Evolutionary conservation across 2,329 filamentous ascomycete species (phyloP).

Genomic region (Cytospora piceicola): DNA sequence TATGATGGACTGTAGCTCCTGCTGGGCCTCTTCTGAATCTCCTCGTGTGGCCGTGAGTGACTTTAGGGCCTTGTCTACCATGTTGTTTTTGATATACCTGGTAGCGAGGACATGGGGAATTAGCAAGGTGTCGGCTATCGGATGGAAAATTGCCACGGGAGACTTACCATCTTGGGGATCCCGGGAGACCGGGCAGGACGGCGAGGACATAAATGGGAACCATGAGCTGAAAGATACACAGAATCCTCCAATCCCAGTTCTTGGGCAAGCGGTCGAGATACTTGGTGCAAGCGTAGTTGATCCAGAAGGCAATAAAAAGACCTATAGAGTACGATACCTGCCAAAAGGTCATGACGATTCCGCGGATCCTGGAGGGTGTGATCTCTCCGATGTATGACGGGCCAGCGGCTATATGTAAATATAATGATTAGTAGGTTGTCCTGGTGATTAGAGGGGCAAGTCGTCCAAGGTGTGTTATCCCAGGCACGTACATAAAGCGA

Average conservation of each 20-base stretch:
- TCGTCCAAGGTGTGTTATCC: constrained; percentile 43
- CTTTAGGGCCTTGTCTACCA: constrained; percentile 61
- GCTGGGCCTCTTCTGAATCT: constrained; percentile 67
- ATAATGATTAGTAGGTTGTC: constrained; percentile 34
- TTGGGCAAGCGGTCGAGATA: constrained; percentile 44
- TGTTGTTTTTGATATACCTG: constrained; percentile 54
- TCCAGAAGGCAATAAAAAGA: constrained; percentile 65
- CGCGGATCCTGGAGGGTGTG: constrained; percentile 65
- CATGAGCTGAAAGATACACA: constrained; percentile 73
- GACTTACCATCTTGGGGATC: constrained; percentile 71
- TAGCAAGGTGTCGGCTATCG: not conserved
- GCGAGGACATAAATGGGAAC: constrained; percentile 65
- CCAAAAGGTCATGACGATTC: constrained; percentile 72
- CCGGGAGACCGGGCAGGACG: constrained; percentile 67
- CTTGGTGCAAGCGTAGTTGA: constrained; percentile 64
- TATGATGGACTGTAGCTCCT: constrained; percentile 66
- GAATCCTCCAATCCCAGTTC: constrained; percentile 76
- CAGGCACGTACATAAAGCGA: constrained; percentile 54
- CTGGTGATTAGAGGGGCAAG: not conserved
- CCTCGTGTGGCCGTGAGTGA: constrained; percentile 63
- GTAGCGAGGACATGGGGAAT: not conserved
- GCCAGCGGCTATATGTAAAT: constrained; percentile 52
- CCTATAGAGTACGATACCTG: constrained; percentile 48
- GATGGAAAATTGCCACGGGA: not conserved
- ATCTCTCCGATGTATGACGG: constrained; percentile 74